A percentile compares a stretch with the other conserved stretches of the same genome.
These are phyloP conservation scores for Cyclocybe aegerita DNA, from an alignment of 768 basidiomycete genomes.

Conservation along the genomic window DNA sequence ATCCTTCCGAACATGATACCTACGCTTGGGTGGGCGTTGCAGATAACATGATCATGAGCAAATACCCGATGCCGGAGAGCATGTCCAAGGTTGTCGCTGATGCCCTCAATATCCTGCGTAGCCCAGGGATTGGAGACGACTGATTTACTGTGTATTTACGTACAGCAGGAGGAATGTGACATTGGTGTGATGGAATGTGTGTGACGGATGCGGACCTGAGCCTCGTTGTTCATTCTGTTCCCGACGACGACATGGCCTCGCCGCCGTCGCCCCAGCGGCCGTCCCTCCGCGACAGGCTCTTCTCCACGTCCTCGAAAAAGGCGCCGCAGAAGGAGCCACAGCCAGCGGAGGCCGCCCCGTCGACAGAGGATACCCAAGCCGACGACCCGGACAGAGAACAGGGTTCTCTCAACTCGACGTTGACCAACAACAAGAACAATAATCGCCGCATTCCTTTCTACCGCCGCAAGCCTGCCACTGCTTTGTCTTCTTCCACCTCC, in stretches of 20 bases:
- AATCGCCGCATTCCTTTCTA: conserved; percentile 42
- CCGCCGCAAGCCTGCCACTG: conserved; percentile 39
- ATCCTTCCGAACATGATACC: too few species aligned
- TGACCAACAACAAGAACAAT: conserved; percentile 31
- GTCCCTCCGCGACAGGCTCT: conserved; percentile 33
- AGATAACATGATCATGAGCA: too few species aligned
- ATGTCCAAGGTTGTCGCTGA: too few species aligned
- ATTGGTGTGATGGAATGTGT: too few species aligned
- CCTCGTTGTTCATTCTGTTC: conserved; percentile 1
- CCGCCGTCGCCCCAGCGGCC: conserved; percentile 19
- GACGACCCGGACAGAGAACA: conserved; percentile 37
- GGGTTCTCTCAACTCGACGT: conserved; percentile 38
- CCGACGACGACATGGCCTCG: not conserved
- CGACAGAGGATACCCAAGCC: conserved; percentile 11
- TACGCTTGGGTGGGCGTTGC: too few species aligned
- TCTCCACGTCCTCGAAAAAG: conserved; percentile 24
- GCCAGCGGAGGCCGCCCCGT: not conserved
- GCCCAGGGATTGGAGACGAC: too few species aligned
- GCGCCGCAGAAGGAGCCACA: not conserved
- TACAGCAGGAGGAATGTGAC: too few species aligned
- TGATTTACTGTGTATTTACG: too few species aligned
- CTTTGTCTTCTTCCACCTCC: conserved; percentile 32
- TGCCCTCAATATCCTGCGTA: too few species aligned
- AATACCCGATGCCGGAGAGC: too few species aligned
- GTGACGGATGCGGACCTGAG: too few species aligned